Base-by-base conservation (phyloP, 371 early-diverging fungal species). In the Mucor sp. region DNA sequence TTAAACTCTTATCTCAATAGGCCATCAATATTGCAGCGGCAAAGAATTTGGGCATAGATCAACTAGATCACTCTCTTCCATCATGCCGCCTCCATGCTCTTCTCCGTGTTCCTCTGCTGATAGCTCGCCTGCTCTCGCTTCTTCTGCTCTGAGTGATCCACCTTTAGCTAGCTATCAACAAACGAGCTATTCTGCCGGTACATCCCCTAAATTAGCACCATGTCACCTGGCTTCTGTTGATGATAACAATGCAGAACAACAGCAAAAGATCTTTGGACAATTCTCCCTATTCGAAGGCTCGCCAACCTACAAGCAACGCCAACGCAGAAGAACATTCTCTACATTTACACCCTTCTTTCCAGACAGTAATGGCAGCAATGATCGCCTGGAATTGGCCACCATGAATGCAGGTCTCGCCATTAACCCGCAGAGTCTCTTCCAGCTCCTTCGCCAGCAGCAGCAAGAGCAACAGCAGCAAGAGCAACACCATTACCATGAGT, bases 221-320 rank as follows among this genome's bases (percentile, higher is more conserved):
- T 55, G 35, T 25, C 17, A 12, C n/a, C 8, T 56, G 12, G 6
- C 37, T 14, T 11, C 37, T 37, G 37, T 19, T 0, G 56, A 56
- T 62, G 32, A 59, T 14, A 60, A 60, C 30, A 41, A 61, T 12
- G 15, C 47, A 11, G 60, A 59, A 59, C 68, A 53, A 57, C 65
- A 75, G 60, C 65, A 75, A 66, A 63, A 63, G 17, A 72, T 85
- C 33, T 83, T 84, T 72, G 86, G 86, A 30, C 78, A 82, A 19
- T 87, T 89, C 60, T 81, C 86, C 11, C 81, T 90, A 12, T 87
- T 88, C 68, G 90, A 88, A 50, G 87, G 87, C 7, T 84, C 88
- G 0, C 86, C 87, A 48, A 86, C 84, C 2, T 88, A 88, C 77
- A 90, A 90, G 68, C 87, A 88, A 69, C 78, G 90, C 19, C 78